These are phyloP conservation scores for Rhododendron molle DNA, from an alignment of 148 eudicot species.

Conservation along the genomic window DNA sequence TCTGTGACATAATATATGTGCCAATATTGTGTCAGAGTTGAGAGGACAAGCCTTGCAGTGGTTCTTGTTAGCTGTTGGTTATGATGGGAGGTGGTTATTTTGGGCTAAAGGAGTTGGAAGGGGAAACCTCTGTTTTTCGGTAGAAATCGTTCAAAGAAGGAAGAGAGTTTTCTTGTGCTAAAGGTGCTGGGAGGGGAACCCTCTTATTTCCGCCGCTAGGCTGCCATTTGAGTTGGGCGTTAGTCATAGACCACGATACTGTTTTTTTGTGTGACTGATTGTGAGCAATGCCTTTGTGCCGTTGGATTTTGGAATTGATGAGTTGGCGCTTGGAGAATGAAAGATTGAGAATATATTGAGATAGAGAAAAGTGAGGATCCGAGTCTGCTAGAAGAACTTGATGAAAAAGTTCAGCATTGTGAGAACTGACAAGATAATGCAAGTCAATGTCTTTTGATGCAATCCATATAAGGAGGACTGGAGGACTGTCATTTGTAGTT, in stretches of 20 bases:
- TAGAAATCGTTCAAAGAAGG: too few relatives aligned
- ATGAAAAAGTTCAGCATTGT: background rate
- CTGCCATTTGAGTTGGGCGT: background rate
- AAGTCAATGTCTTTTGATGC: background rate
- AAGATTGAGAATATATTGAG: background rate
- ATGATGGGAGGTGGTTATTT: background rate
- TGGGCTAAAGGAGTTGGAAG: too few relatives aligned
- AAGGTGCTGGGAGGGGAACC: background rate
- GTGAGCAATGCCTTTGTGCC: background rate
- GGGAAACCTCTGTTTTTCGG: too few relatives aligned
- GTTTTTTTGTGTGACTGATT: background rate
- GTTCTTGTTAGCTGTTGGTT: background rate
- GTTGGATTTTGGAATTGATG: background rate
- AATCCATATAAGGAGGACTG: background rate
- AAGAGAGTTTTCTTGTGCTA: too few relatives aligned
- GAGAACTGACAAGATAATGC: background rate
- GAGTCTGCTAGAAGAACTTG: background rate
- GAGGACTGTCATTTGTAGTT: background rate
- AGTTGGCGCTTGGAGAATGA: background rate
- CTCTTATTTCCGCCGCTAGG: background rate
- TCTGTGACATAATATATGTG: background rate
- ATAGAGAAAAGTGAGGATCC: background rate
- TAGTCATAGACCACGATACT: background rate
- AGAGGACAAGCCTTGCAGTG: background rate
- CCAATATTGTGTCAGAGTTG: background rate